These are phyloP conservation scores for Acanthochlamys bracteata DNA, from an alignment of 106 monocot genomes.

Conservation along the genomic window DNA sequence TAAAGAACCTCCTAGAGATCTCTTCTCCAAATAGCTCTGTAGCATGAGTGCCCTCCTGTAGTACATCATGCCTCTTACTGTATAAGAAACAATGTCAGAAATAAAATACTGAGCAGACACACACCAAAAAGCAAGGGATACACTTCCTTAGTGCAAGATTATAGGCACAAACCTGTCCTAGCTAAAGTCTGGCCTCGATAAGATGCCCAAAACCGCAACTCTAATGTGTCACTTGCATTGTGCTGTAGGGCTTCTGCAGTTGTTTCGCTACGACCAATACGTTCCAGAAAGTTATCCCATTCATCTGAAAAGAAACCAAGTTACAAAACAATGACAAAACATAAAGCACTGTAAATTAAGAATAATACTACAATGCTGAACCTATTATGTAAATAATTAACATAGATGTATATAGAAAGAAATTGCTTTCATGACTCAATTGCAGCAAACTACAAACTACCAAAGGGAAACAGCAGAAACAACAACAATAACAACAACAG, in stretches of 20 bases:
- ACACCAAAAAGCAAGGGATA: no score
- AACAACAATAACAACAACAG: no score
- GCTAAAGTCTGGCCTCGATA: conserved; percentile 92
- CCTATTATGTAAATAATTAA: no score
- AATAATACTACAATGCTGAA: no score
- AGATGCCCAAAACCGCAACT: conserved; percentile 90
- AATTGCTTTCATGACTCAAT: no score
- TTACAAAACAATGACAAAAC: not conserved
- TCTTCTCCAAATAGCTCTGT: conserved; percentile 72
- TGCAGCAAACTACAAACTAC: no score
- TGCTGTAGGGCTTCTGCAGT: conserved; percentile 40
- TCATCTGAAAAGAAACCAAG: conserved; percentile 44
- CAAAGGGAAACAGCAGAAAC: no score
- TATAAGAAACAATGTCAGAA: not conserved
- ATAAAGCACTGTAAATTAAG: no score
- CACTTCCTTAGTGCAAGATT: no score
- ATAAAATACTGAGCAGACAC: not conserved
- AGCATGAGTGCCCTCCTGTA: conserved; percentile 80
- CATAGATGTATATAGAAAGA: no score
- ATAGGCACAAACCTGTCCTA: conserved; percentile 45
- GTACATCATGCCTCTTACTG: conserved; percentile 95
- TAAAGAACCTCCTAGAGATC: conserved; percentile 22
- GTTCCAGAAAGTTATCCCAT: conserved; percentile 83
- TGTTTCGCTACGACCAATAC: conserved; percentile 66
- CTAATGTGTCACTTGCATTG: conserved; percentile 51